Percentiles rank a stretch among this genome's conserved stretches.
phyloP scores from a whole-genome alignment of 805 yeast genomes.

The Teunomyces gatunensis region DNA sequence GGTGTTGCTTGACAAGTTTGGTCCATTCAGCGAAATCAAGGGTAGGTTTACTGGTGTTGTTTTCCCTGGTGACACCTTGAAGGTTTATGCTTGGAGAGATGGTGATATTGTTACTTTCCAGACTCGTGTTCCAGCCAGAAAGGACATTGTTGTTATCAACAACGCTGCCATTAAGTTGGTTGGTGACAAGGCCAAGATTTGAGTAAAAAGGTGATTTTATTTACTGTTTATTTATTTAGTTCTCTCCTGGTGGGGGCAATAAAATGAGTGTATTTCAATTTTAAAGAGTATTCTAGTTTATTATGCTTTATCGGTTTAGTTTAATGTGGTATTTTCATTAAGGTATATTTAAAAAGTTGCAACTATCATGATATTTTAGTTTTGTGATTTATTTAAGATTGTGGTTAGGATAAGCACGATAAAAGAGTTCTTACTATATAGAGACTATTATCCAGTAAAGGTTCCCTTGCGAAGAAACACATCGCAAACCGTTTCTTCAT shows the following conservation, averaged over 20 bases:
- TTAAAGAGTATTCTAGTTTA: too few relatives aligned
- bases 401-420: not conserved
- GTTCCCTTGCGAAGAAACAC: not conserved
- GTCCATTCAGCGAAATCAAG: constrained; percentile 79
- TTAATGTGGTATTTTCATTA: too few relatives aligned
- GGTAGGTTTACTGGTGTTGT: constrained; percentile 89
- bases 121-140: constrained; percentile 76
- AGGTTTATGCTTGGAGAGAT: constrained; percentile 80
- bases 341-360: too few relatives aligned
- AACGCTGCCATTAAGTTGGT: constrained; percentile 76
- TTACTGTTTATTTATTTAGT: constrained; percentile 7
- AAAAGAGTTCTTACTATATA: constrained; percentile 1
- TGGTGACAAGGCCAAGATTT: constrained; percentile 40
- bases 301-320: too few relatives aligned
- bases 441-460: constrained; percentile 3
- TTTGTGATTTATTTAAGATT: not conserved
- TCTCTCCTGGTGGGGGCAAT: constrained; percentile 1
- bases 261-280: not conserved
- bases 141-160: constrained; percentile 66
- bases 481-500: constrained; percentile 2
- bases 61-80: constrained; percentile 89
- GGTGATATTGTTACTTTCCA: constrained; percentile 74
- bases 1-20: constrained; percentile 73
- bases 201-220: constrained; percentile 8
- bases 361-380: too few relatives aligned